Conservation (phyloP, 2,329 filamentous ascomycete species). For the Cladorrhinum sp. region DNA sequence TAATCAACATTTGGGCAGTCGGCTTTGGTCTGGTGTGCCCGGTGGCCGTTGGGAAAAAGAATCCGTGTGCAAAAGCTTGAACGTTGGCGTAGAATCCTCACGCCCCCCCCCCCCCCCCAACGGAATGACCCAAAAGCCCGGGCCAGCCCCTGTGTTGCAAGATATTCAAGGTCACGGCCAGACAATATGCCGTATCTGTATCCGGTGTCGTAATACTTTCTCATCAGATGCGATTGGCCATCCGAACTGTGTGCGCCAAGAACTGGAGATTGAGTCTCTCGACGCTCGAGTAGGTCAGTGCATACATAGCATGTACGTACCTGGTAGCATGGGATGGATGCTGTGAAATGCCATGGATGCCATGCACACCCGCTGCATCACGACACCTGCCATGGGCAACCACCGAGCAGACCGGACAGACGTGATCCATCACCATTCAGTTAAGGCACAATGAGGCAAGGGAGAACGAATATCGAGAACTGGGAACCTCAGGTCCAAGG, state of each 20-base stretch:
- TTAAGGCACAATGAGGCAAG: conserved; percentile 4
- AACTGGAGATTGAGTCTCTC: neutral
- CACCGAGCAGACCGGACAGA: neutral
- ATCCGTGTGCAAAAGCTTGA: too few relatives aligned
- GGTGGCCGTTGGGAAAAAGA: too few relatives aligned
- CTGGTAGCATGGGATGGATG: too few relatives aligned
- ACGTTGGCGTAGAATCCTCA: too few relatives aligned
- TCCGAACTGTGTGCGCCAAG: neutral
- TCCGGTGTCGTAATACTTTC: neutral
- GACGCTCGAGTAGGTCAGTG: neutral
- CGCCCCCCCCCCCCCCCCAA: too few relatives aligned
- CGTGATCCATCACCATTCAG: neutral
- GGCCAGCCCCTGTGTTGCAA: neutral
- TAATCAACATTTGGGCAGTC: too few relatives aligned
- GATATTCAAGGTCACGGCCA: neutral
- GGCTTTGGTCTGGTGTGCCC: too few relatives aligned
- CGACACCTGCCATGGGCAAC: neutral
- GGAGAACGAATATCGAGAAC: neutral
- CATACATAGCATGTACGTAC: too few relatives aligned
- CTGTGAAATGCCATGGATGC: neutral
- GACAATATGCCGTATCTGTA: neutral
- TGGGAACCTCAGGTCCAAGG: neutral
- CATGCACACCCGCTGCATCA: conserved; percentile 1
- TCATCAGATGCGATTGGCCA: neutral
- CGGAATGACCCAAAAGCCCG: neutral